A percentile compares a stretch with the other conserved stretches of the same genome.
These are phyloP conservation scores for Zoysia japonica DNA, from an alignment of 176 grass and related monocot species.

Conservation along the genomic window DNA sequence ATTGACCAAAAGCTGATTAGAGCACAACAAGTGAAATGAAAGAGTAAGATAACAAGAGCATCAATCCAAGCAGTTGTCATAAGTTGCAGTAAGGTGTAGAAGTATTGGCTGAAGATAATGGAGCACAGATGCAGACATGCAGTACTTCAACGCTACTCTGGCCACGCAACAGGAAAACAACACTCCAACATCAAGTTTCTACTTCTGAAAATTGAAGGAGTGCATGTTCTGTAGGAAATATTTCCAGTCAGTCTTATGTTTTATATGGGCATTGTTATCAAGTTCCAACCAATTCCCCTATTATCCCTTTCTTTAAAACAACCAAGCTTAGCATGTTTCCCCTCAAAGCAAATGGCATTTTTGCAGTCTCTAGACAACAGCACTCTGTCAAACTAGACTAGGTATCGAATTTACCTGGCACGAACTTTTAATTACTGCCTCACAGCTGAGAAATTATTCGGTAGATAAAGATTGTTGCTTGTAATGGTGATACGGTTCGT, in stretches of 20 bases:
- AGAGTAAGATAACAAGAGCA: constrained; percentile 4
- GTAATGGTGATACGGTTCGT: not conserved
- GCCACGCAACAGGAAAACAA: not conserved
- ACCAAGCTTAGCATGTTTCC: not conserved
- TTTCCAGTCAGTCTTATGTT: not conserved
- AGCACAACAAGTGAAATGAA: not conserved
- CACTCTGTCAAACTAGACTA: not conserved
- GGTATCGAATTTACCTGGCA: not conserved
- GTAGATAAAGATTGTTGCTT: not conserved
- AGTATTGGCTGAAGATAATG: constrained; percentile 1
- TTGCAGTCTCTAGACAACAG: not conserved
- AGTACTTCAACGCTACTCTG: constrained; percentile 22
- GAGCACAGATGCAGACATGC: not conserved
- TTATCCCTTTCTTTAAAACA: not conserved
- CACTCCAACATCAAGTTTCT: not conserved
- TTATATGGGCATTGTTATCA: not conserved
- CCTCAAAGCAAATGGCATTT: not conserved
- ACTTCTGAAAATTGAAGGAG: constrained; percentile 7
- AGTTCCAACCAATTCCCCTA: not conserved
- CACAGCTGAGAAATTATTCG: not conserved
- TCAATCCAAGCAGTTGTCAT: not conserved
- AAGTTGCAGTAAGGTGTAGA: not conserved
- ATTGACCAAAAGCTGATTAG: constrained; percentile 24
- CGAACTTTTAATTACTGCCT: not conserved
- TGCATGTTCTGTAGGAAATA: not conserved